These are phyloP conservation scores for Penicillium taxi DNA, from an alignment of 495 filamentous ascomycete species.

Conservation along the genomic window DNA sequence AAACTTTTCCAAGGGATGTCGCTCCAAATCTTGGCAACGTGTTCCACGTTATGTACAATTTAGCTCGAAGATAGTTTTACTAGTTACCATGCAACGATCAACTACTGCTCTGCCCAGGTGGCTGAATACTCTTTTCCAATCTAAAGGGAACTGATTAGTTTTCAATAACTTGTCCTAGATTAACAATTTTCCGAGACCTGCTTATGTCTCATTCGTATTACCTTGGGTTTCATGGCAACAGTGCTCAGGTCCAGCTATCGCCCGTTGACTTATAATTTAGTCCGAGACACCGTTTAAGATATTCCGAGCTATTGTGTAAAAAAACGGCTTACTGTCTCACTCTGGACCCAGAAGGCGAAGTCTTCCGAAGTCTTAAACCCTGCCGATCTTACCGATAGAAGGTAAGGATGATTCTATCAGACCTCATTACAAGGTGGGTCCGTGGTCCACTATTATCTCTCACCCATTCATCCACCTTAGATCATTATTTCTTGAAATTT, in stretches of 20 bases:
- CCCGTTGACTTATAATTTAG: too few relatives aligned
- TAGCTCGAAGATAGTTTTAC: not conserved
- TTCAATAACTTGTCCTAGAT: not conserved
- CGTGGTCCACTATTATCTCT: too few relatives aligned
- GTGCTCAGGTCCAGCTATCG: not conserved
- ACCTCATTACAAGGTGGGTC: too few relatives aligned
- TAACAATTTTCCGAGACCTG: conserved; percentile 4
- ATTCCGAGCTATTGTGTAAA: too few relatives aligned
- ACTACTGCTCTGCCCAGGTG: conserved; percentile 1
- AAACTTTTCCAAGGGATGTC: too few relatives aligned
- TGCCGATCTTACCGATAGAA: too few relatives aligned
- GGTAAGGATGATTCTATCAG: too few relatives aligned
- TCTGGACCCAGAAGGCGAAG: too few relatives aligned
- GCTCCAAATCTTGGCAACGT: conserved; percentile 2
- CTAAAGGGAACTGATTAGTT: not conserved
- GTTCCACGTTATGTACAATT: conserved; percentile 6
- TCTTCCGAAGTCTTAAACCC: too few relatives aligned
- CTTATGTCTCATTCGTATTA: conserved; percentile 7
- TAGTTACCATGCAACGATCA: conserved; percentile 1
- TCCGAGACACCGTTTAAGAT: conserved; percentile 1
- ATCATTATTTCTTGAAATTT: too few relatives aligned
- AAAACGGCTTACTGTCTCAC: too few relatives aligned
- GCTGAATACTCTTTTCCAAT: not conserved
- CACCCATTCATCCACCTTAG: too few relatives aligned
- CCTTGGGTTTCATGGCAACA: conserved; percentile 7